Conservation (phyloP, 495 filamentous ascomycete genomes). For the Rhypophila decipiens region DNA sequence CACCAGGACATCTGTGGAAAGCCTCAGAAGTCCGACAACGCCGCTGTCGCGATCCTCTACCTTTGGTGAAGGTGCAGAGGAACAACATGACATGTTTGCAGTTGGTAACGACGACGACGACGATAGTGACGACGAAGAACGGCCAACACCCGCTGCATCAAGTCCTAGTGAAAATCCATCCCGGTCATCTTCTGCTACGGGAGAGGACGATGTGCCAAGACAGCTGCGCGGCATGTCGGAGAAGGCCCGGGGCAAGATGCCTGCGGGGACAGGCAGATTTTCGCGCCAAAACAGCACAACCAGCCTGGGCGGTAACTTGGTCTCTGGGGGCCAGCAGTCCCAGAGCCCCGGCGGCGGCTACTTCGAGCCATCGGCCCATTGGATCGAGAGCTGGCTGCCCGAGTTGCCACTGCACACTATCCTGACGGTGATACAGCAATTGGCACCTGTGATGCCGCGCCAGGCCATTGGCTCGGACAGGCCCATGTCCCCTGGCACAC, state of each 20-base stretch:
- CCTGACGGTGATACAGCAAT: slow-evolving; percentile 67
- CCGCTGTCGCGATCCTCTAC: slow-evolving; percentile 51
- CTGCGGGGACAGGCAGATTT: slow-evolving; percentile 75
- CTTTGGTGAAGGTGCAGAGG: slow-evolving; percentile 73
- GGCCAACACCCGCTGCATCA: slow-evolving; percentile 63
- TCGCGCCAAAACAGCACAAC: slow-evolving; percentile 89
- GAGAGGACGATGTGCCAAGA: slow-evolving; percentile 68
- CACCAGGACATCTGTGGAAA: slow-evolving; percentile 62
- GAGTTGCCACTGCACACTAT: slow-evolving; percentile 88
- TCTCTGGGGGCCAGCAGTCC: slow-evolving; percentile 42
- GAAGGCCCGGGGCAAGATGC: slow-evolving; percentile 94
- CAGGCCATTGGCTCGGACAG: slow-evolving; percentile 30
- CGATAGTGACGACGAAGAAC: slow-evolving; percentile 67
- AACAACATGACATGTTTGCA: slow-evolving; percentile 64
- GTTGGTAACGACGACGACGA: slow-evolving; percentile 83
- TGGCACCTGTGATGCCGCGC: slow-evolving; percentile 42
- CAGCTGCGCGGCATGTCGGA: slow-evolving; percentile 97
- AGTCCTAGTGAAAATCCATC: slow-evolving; percentile 67
- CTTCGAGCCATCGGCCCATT: slow-evolving; percentile 70
- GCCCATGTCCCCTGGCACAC: slow-evolving; percentile 25
- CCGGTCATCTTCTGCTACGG: slow-evolving; percentile 55
- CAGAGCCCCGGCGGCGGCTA: slow-evolving; percentile 43
- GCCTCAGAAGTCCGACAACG: slow-evolving; percentile 57
- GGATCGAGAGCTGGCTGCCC: slow-evolving; percentile 94
- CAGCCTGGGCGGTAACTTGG: slow-evolving; percentile 64